These are phyloP conservation scores for Clarireedia homoeocarpa DNA, from an alignment of 2,329 filamentous ascomycete genomes.

Conservation along the genomic window DNA sequence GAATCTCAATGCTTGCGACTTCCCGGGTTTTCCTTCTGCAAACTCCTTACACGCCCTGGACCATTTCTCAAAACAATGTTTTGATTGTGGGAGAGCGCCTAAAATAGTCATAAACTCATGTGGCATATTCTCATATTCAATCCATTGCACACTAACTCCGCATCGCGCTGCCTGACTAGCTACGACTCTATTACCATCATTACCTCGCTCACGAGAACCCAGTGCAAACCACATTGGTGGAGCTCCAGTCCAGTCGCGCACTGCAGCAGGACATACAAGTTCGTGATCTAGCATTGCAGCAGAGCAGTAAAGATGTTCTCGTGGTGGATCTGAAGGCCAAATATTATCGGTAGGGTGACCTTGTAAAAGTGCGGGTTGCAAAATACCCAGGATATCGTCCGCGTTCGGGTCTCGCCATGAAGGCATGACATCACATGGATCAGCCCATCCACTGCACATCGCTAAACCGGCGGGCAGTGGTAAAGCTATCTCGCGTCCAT, in stretches of 20 bases:
- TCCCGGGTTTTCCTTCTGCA: neutral
- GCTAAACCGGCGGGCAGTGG: slow-evolving; percentile 61
- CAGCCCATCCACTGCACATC: slow-evolving; percentile 61
- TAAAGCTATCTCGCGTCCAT: slow-evolving; percentile 39
- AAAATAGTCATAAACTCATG: slow-evolving; percentile 55
- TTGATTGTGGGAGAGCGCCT: neutral
- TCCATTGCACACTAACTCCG: slow-evolving; percentile 54
- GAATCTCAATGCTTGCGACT: neutral
- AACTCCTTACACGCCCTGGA: neutral
- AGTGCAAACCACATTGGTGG: slow-evolving; percentile 7
- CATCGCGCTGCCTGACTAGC: slow-evolving; percentile 48
- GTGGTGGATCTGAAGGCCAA: slow-evolving; percentile 50
- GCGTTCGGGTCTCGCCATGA: slow-evolving; percentile 42
- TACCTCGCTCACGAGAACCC: neutral
- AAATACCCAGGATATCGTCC: slow-evolving; percentile 54
- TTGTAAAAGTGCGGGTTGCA: slow-evolving; percentile 26
- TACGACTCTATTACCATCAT: slow-evolving; percentile 56
- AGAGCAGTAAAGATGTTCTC: slow-evolving; percentile 45
- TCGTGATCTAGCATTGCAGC: slow-evolving; percentile 55
- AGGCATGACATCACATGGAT: slow-evolving; percentile 56
- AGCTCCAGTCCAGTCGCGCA: neutral
- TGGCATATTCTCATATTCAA: slow-evolving; percentile 75
- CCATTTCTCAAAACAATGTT: slow-evolving; percentile 1
- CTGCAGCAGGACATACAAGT: slow-evolving; percentile 31
- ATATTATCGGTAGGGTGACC: slow-evolving; percentile 40